Percentiles rank a stretch among this genome's conserved stretches.
Conservation (phyloP, 176 grass and related monocot species). For the Carex scoparia region DNA sequence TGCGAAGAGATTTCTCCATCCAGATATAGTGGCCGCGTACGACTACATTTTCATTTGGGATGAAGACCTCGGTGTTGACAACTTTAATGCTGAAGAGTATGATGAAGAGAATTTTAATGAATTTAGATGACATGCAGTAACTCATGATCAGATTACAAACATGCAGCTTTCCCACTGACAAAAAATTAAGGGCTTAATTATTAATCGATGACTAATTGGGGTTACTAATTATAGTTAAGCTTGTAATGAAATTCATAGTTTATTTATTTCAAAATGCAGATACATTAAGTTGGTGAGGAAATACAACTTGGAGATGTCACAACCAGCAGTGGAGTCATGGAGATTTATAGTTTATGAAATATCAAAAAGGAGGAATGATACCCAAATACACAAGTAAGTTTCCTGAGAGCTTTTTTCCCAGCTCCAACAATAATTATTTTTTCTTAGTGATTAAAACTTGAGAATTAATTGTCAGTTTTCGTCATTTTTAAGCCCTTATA, state of each 20-base stretch:
- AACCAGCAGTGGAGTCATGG: constrained; percentile 21
- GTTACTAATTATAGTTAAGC: neutral
- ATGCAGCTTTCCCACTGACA: neutral
- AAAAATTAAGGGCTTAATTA: neutral
- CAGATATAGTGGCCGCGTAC: constrained; percentile 41
- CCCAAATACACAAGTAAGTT: constrained; percentile 34
- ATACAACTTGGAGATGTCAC: constrained; percentile 41
- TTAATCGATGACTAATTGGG: neutral
- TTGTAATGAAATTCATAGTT: neutral
- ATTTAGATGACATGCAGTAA: neutral
- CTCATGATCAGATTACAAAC: neutral
- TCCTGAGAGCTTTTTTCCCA: neutral
- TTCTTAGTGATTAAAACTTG: neutral
- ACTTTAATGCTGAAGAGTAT: constrained; percentile 41
- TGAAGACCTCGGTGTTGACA: constrained; percentile 13
- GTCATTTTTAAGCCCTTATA: neutral
- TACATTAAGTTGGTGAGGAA: constrained; percentile 38
- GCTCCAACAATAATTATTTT: neutral
- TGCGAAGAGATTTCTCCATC: constrained; percentile 41
- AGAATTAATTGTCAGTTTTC: neutral
- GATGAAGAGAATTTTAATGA: neutral
- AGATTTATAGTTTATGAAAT: constrained; percentile 22
- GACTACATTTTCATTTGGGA: constrained; percentile 34
- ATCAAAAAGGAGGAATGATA: constrained; percentile 4
- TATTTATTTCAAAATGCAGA: neutral